phyloP scores from a whole-genome alignment of 495 filamentous ascomycete species.

The Penicillium atrosanguineum region DNA sequence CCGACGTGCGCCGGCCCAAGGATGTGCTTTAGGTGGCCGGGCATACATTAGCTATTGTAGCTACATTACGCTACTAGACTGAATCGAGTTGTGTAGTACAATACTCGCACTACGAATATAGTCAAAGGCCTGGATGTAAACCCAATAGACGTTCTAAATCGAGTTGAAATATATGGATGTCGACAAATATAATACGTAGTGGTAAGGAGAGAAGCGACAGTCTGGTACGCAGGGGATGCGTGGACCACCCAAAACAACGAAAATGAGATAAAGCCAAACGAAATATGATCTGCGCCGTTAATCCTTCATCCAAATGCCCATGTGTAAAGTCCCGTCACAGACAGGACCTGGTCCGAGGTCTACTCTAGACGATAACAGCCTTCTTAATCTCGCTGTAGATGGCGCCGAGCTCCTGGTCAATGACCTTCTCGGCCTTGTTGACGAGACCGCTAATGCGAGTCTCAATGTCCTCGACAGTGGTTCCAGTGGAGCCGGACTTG shows the following conservation, averaged over 20 bases:
- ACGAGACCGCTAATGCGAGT: conserved; percentile 32
- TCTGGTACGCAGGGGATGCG: conserved; percentile 19
- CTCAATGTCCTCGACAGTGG: conserved; percentile 19
- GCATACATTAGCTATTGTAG: too few species aligned
- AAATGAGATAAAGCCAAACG: conserved; percentile 19
- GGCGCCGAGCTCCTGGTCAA: conserved; percentile 38
- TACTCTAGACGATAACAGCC: conserved; percentile 39
- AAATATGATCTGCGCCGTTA: conserved; percentile 34
- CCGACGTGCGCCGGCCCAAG: conserved; percentile 13
- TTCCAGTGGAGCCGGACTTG: conserved; percentile 26
- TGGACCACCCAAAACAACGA: conserved; percentile 16
- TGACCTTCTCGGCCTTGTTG: conserved; percentile 36
- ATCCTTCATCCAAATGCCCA: conserved; percentile 32
- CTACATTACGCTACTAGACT: too few species aligned
- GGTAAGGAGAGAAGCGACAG: conserved; percentile 21
- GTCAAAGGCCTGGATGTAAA: background rate
- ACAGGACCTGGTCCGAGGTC: conserved; percentile 15
- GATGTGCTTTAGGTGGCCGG: conserved; percentile 14
- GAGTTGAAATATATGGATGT: conserved; percentile 22
- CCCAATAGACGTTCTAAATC: conserved; percentile 29
- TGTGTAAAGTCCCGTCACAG: conserved; percentile 18
- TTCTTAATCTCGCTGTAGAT: conserved; percentile 50
- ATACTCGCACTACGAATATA: background rate
- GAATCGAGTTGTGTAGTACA: background rate
- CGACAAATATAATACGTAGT: conserved; percentile 32